Base-by-base conservation (phyloP, 169 alveolate species). In the Miamiensis avidus region DNA sequence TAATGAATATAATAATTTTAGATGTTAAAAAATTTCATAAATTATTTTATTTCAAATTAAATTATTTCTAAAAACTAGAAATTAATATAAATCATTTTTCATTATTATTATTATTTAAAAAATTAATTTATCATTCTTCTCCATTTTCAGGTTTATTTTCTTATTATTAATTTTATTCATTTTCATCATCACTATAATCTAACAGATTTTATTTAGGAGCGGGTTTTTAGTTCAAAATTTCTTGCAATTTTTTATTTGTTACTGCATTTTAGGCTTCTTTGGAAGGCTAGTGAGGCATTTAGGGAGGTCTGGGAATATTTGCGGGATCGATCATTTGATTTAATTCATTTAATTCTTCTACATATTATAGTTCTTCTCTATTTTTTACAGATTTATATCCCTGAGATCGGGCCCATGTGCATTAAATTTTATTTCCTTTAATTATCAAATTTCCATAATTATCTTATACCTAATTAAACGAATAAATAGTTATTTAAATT, bases 331-430 rank as follows among this genome's bases (percentile, higher is more conserved):
- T 20, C 69, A 49, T 49, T 49, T 49, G 20, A 49, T 49, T 49
- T 49, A 49, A 49, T 49, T 49, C 4, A 49, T 49, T 49, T 49
- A 49, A 49, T 49, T 49, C 69, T 49, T 49, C 69, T 20, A 11
- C 20, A 49, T 49, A 49, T 20, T 49, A 49, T 49, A 49, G 20
- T 20, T 49, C 4, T 49, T 20, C 69, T 49, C 20, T 49, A 20
- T 49, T 20, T 49, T 49, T 11, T 20, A 11, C 26, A 49, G 69
- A n/a, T 77, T 79, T 4, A 64, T 79, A 29, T 49, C 31, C 31
- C 29, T 72, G 94, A 6, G 95, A 89, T 79, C 88, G 90, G 0
- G 94, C 91, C 96, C 96, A 93, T 27, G 93, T 65, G 1, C 90
- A 81, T 1, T 91, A 88, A 65, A 91, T 87, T 72, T 81, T 31